These are phyloP conservation scores for Magnusiomyces suaveolens DNA, from an alignment of 1,139 yeast genomes.

Conservation along the genomic window DNA sequence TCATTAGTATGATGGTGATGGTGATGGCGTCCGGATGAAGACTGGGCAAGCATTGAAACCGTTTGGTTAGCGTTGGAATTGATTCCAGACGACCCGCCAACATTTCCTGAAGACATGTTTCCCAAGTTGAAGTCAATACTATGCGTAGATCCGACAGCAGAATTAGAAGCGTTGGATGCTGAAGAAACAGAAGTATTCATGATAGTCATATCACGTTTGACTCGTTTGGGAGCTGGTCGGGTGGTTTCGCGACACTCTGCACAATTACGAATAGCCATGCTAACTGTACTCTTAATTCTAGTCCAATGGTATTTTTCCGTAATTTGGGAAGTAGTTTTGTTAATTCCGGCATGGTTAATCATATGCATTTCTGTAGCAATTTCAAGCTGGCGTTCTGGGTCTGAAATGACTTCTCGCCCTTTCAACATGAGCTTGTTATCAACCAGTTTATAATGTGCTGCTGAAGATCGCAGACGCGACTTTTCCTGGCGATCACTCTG, in stretches of 20 bases:
- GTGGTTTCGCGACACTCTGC: constrained; percentile 52
- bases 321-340: constrained; percentile 69
- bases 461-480: constrained; percentile 70
- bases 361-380: constrained; percentile 66
- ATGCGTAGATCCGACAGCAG: too few species aligned
- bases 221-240: constrained; percentile 22
- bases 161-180: not conserved
- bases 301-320: constrained; percentile 86
- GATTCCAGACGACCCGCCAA: not conserved
- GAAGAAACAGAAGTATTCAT: not conserved
- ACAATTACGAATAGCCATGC: constrained; percentile 69
- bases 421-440: constrained; percentile 68
- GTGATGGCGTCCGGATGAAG: constrained; percentile 8
- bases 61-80: not conserved
- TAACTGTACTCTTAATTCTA: constrained; percentile 79
- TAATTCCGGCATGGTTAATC: constrained; percentile 77
- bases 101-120: not conserved
- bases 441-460: constrained; percentile 63
- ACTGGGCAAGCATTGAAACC: not conserved
- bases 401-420: constrained; percentile 74
- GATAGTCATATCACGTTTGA: not conserved
- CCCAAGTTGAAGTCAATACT: not conserved
- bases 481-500: constrained; percentile 75
- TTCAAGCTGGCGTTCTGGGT: constrained; percentile 61
- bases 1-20: constrained; percentile 16